These are phyloP conservation scores for Fusarium pseudoanthophilum DNA, from an alignment of 2,329 filamentous ascomycete species.

Conservation along the genomic window DNA sequence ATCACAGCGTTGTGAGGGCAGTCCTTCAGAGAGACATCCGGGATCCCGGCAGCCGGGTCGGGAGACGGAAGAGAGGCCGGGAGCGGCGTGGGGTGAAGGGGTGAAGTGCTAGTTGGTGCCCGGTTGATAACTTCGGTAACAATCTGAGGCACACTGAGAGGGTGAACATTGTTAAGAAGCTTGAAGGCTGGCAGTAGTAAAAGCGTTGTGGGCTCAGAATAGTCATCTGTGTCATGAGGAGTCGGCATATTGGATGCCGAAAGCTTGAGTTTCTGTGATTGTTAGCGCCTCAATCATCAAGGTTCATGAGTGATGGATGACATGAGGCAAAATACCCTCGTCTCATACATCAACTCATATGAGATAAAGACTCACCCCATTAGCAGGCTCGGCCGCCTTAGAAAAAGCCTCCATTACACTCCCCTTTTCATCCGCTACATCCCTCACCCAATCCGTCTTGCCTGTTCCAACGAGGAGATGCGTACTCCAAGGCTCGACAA, in stretches of 20 bases:
- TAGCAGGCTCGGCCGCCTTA: conserved; percentile 66
- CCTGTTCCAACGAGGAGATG: conserved; percentile 95
- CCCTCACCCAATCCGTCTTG: conserved; percentile 92
- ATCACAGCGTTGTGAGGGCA: conserved; percentile 89
- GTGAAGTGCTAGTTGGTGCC: conserved; percentile 78
- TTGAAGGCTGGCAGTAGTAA: conserved; percentile 88
- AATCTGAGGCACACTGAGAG: conserved; percentile 75
- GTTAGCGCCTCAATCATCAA: neutral
- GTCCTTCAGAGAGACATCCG: conserved; percentile 54
- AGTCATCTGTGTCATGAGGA: conserved; percentile 71
- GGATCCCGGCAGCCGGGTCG: conserved; percentile 44
- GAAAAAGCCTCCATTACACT: conserved; percentile 83
- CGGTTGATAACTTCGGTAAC: conserved; percentile 76
- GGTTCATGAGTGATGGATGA: neutral
- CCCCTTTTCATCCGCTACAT: conserved; percentile 88
- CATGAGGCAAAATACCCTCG: neutral
- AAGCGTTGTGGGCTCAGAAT: conserved; percentile 78
- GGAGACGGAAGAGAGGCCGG: conserved; percentile 49
- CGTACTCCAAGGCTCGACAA: conserved; percentile 87
- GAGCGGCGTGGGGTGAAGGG: conserved; percentile 59
- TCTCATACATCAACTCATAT: neutral
- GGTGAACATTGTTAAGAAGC: conserved; percentile 84
- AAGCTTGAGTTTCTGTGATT: conserved; percentile 79
- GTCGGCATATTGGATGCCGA: conserved; percentile 92
- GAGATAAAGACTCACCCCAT: conserved; percentile 67